Evolutionary conservation across 169 alveolate species (phyloP), one percentile per base, ranked within the genome.

Genomic region (Plasmodium knowlesi): DNA sequence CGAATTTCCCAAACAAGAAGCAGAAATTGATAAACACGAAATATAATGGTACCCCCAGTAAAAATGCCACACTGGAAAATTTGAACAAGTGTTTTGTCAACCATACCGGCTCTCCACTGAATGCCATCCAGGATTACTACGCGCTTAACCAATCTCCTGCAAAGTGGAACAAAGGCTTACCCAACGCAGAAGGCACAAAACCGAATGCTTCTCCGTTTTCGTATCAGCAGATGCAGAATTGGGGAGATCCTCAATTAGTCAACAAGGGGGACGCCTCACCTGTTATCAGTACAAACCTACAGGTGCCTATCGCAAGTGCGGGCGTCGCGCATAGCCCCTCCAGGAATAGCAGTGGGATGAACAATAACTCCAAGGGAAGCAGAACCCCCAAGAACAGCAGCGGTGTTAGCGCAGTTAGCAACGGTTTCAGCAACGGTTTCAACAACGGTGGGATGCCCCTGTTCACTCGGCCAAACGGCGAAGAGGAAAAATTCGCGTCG

Each of bases 201-300:
- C 43, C 93, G 61, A 84, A 84, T 71, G 14, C 78, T 19, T 86
- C 93, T 28, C 37, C 86, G 41, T 76, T 54, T 46, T 30, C 81
- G 46, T 39, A 50, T 32, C 86, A 53, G n/a, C 93, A 86, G 32
- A 32, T 41, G 28, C 80, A 73, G 67, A 54, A 16, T n/a, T 74
- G 86, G 43, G 76, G 80, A 5, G 76, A 10, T 5, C 10, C 72
- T 3, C 41, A 73, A 50, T 50, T 74, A 16, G 25, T 37, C 41
- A 54, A 25, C 39, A 54, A 50, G 70, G 16, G 80, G 19, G 93
- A 86, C 67, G 16, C 61, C 61, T 32, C 85, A 0, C 34, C 41
- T n/a, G 32, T 14, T 28, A 67, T 67, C 39, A 67, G 76, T 9
- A 67, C 30, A 19, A 67, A 67, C 76, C 39, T 1, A 67, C 76